A percentile compares a stretch with the other conserved stretches of the same genome.
These are phyloP conservation scores for Conringia planisiliqua DNA, from an alignment of 345 rosid species.

Conservation along the genomic window DNA sequence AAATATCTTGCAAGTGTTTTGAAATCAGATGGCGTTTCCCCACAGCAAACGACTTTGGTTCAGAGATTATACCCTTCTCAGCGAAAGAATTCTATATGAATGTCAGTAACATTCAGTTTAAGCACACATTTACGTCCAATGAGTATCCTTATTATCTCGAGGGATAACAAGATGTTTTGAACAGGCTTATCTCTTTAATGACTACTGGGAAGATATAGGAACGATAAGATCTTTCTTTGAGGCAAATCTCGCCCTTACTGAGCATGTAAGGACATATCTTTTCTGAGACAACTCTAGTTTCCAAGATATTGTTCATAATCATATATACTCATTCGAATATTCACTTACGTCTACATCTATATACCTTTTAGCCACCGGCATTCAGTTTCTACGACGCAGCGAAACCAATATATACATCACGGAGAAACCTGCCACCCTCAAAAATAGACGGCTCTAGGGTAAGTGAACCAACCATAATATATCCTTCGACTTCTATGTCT, in stretches of 20 bases:
- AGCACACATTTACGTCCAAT: not conserved
- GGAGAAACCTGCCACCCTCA: constrained; percentile 90
- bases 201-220: constrained; percentile 98
- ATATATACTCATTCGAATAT: not conserved
- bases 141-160: not conserved
- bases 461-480: not conserved
- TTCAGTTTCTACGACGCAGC: constrained; percentile 94
- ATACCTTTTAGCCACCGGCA: constrained; percentile 61
- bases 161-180: constrained; percentile 17
- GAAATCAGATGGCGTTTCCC: constrained; percentile 91
- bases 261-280: constrained; percentile 55
- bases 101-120: constrained; percentile 40
- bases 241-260: constrained; percentile 92
- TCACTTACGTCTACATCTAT: constrained; percentile 16
- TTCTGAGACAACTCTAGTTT: not conserved
- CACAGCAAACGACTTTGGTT: constrained; percentile 95
- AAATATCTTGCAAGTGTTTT: constrained; percentile 4
- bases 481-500: not conserved
- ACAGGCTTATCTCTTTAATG: constrained; percentile 93
- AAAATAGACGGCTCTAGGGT: constrained; percentile 81
- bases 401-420: constrained; percentile 84
- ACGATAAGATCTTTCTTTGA: constrained; percentile 94
- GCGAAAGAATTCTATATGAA: constrained; percentile 66
- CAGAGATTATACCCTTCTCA: constrained; percentile 94
- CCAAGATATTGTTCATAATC: not conserved